Conservation (phyloP, 257 asterid genomes). For the Eustoma russellianum region DNA sequence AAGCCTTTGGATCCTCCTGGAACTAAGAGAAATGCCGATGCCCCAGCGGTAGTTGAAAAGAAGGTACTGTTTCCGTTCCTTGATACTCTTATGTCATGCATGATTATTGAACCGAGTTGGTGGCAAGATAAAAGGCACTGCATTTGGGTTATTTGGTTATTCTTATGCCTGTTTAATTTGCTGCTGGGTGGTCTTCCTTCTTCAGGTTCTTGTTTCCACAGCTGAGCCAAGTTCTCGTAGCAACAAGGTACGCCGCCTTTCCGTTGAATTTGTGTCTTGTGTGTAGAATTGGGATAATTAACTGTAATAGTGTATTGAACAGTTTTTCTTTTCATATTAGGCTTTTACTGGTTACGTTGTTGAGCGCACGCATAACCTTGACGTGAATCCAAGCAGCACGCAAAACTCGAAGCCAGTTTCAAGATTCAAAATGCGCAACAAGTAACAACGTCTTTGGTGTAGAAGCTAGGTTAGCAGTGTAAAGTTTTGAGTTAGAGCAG, state of each 20-base stretch:
- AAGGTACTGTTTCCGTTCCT: slow-evolving; percentile 15
- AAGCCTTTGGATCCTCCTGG: slow-evolving; percentile 25
- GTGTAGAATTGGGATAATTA: not conserved
- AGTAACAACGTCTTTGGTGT: too few relatives aligned
- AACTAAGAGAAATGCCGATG: slow-evolving; percentile 26
- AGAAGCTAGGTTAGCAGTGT: too few relatives aligned
- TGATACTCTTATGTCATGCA: not conserved
- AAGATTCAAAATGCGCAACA: slow-evolving; percentile 50
- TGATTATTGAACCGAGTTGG: too few relatives aligned
- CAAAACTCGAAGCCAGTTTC: slow-evolving; percentile 66
- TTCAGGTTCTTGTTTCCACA: slow-evolving; percentile 12
- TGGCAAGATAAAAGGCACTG: too few relatives aligned
- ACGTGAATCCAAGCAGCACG: slow-evolving; percentile 22
- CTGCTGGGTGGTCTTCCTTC: not conserved
- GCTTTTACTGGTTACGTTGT: slow-evolving; percentile 63
- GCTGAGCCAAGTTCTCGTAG: slow-evolving; percentile 5
- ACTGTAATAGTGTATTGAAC: not conserved
- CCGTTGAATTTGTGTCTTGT: not conserved
- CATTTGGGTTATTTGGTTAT: not conserved
- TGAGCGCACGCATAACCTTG: slow-evolving; percentile 44
- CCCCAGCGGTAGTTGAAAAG: slow-evolving; percentile 21
- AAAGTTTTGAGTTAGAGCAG: too few relatives aligned
- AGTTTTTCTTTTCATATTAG: slow-evolving; percentile 23
- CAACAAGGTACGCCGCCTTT: slow-evolving; percentile 15
- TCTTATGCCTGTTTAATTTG: too few relatives aligned